Conservation (phyloP, 495 filamentous ascomycete species). For the Delitschia confertaspora region DNA sequence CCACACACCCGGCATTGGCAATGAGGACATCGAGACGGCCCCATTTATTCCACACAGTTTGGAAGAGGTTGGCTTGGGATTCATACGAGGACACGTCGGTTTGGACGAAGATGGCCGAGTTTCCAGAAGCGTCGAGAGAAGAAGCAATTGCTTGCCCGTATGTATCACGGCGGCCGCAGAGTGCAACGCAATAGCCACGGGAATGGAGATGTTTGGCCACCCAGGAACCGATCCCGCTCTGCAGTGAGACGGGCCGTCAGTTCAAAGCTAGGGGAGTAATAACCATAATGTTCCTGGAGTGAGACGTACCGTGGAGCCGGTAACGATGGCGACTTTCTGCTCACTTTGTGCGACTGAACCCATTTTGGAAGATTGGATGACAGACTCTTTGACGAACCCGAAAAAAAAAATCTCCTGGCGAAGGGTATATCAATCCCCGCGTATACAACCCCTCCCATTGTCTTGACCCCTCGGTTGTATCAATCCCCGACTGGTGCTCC, state of each 20-base stretch:
- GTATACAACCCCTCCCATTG: too few species aligned
- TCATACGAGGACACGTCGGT: constrained; percentile 1
- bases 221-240: constrained; percentile 4
- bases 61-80: background rate
- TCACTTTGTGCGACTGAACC: too few species aligned
- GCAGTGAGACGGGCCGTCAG: background rate
- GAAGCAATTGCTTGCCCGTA: background rate
- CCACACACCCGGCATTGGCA: constrained; percentile 1
- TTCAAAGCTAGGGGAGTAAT: background rate
- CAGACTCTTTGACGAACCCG: too few species aligned
- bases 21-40: background rate
- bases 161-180: background rate
- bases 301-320: background rate
- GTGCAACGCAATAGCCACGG: background rate
- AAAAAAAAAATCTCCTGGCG: too few species aligned
- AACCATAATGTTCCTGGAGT: background rate
- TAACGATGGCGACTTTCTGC: constrained; percentile 1
- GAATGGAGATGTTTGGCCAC: background rate
- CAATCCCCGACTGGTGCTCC: too few species aligned
- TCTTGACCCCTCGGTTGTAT: too few species aligned
- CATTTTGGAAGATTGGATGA: too few species aligned
- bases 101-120: background rate
- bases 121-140: background rate
- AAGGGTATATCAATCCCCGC: too few species aligned
- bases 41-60: constrained; percentile 1